Evolutionary conservation across 495 filamentous ascomycete genomes (phyloP).

Genomic region (Tuber indicum): DNA sequence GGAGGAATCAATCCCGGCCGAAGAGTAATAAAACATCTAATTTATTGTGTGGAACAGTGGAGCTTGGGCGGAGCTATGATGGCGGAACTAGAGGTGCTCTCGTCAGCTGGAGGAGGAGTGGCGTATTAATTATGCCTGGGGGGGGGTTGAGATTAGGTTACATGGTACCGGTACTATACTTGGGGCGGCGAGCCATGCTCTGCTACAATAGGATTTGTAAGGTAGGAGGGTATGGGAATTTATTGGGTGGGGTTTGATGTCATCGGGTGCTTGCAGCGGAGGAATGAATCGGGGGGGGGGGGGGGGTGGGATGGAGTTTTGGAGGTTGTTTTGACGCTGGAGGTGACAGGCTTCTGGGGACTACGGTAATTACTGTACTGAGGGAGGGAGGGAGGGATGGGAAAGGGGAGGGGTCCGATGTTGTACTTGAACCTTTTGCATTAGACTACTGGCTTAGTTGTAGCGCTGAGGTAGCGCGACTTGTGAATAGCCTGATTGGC

Average conservation of each 20-base stretch:
- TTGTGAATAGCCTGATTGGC: neutral
- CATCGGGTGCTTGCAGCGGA: neutral
- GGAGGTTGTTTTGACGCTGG: neutral
- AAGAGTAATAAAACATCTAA: neutral
- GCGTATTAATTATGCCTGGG: neutral
- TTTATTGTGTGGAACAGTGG: neutral
- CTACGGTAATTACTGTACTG: neutral
- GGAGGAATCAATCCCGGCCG: neutral
- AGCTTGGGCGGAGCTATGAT: neutral
- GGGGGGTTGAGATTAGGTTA: neutral
- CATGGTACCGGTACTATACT: neutral
- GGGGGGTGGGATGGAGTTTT: neutral
- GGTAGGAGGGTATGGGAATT: neutral
- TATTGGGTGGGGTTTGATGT: neutral
- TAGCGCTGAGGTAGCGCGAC: neutral
- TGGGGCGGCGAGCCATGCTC: neutral
- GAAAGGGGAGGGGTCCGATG: neutral
- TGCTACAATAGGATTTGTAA: neutral
- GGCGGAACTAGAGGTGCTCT: neutral
- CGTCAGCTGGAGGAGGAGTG: neutral
- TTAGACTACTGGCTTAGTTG: neutral
- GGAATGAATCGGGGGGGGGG: neutral
- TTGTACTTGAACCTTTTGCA: neutral
- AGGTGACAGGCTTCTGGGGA: neutral
- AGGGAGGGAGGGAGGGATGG: neutral